Base-by-base conservation (phyloP, 495 filamentous ascomycete genomes). In the Hypoxylon rickii region DNA sequence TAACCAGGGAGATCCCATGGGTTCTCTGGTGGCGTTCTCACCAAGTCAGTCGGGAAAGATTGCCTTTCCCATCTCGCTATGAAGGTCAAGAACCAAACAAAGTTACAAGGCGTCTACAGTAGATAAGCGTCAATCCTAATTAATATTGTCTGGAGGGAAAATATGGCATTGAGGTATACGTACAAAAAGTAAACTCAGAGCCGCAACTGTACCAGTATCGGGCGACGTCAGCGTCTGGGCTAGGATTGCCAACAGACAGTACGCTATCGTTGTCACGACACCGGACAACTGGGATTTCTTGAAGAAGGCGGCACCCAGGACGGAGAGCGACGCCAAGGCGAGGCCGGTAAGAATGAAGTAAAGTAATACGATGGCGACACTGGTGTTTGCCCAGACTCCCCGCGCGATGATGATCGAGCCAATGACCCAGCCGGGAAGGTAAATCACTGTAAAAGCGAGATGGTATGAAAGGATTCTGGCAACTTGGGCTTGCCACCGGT, bases 281-380 rank as follows among this genome's bases (percentile, higher is more conserved):
- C 89, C 89, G 45, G 82, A 89, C 19, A 94, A 76, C 69, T 94
- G 89, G 1, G 89, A 83, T 64, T 80, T 86, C 51, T 82, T 86
- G 71, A 92, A 94, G 64, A 92, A 88, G 8, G 86, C 73, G 0
- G 83, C 86, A 1, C 83, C 81, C 21, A 92, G 77, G 42, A 92
- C 80, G 0, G 87, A 85, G 63, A 88, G 86, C 3, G 85, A 88
- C 0, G 81, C 75, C 15, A 90, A 69, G 8, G 87, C 78, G 3
- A 88, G 67, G 1, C 89, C 89, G 13, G 78, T 62, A 8, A 90
- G 74, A 18, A 92, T 65, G 57, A 81, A 76, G 68, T 82, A 85
- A 44, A 89, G 63, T 31, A 94, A 56, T 21, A 88, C 68, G 20
- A 91, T 77, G 12, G 69, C 81, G 3, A 73, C 71, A 41, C 69